A percentile compares a stretch with the other conserved stretches of the same genome.
Conservation (phyloP, 495 filamentous ascomycete species). For the Daldinia concentrica region DNA sequence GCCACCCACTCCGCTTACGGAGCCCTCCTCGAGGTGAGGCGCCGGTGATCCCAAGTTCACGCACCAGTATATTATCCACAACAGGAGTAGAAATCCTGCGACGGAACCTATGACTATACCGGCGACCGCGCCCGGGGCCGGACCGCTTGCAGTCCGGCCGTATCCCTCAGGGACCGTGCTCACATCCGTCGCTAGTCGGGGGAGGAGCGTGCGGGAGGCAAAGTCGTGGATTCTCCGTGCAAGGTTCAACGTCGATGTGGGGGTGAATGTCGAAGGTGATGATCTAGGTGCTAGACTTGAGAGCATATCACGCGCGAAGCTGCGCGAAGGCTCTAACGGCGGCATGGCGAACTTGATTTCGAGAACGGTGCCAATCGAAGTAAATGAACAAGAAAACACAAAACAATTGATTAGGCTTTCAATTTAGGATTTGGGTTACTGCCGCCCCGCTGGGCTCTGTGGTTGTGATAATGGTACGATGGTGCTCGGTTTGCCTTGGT, state of each 20-base stretch:
- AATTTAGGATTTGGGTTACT: neutral
- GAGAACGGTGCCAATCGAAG: neutral
- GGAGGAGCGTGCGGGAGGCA: constrained; percentile 32
- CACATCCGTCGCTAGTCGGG: constrained; percentile 39
- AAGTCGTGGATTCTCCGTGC: constrained; percentile 23
- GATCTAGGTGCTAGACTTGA: constrained; percentile 9
- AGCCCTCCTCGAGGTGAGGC: constrained; percentile 44
- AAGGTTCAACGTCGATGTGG: constrained; percentile 3
- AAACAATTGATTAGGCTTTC: constrained; percentile 3
- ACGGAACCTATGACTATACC: constrained; percentile 86
- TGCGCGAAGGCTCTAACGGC: constrained; percentile 16
- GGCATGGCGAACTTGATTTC: constrained; percentile 21
- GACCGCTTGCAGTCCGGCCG: constrained; percentile 65
- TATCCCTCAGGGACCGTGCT: constrained; percentile 73
- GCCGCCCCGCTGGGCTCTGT: neutral
- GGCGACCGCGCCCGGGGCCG: constrained; percentile 75
- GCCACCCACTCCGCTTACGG: constrained; percentile 35
- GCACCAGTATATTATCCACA: constrained; percentile 78
- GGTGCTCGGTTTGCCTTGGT: neutral
- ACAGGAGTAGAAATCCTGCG: constrained; percentile 79
- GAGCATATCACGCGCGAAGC: constrained; percentile 29
- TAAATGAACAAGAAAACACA: neutral
- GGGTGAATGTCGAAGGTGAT: neutral
- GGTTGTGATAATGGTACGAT: constrained; percentile 9
- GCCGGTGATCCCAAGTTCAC: constrained; percentile 59